phyloP scores from a whole-genome alignment of 2,329 filamentous ascomycete genomes.

The Rhytidhysteron rufulum region DNA sequence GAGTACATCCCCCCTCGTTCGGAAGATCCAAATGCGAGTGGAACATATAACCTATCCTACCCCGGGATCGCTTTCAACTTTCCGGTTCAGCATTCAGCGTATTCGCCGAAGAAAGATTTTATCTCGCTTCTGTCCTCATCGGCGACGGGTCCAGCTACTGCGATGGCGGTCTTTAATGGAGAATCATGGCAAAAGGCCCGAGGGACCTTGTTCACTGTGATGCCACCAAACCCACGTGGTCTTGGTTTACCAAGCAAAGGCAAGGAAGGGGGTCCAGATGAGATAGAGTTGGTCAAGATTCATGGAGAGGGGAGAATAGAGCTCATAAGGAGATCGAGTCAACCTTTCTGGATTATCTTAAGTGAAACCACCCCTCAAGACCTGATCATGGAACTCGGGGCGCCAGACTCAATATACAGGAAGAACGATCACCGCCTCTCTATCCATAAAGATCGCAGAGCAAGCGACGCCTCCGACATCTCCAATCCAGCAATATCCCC shows the following conservation, averaged over 20 bases:
- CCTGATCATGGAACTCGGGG: slow-evolving; percentile 82
- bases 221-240: slow-evolving; percentile 69
- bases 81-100: slow-evolving; percentile 68
- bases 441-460: slow-evolving; percentile 59
- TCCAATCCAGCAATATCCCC: slow-evolving; percentile 24
- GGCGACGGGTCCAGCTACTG: slow-evolving; percentile 69
- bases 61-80: slow-evolving; percentile 94
- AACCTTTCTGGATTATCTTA: slow-evolving; percentile 67
- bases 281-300: slow-evolving; percentile 76
- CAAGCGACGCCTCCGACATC: slow-evolving; percentile 33
- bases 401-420: slow-evolving; percentile 89
- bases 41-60: slow-evolving; percentile 88
- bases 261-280: slow-evolving; percentile 79
- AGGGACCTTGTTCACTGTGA: slow-evolving; percentile 69
- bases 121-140: slow-evolving; percentile 80
- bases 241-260: slow-evolving; percentile 65
- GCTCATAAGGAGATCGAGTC: slow-evolving; percentile 66
- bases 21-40: slow-evolving; percentile 51
- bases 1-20: slow-evolving; percentile 73
- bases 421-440: slow-evolving; percentile 87
- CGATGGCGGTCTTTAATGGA: slow-evolving; percentile 88
- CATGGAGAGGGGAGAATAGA: slow-evolving; percentile 76
- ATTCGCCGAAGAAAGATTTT: slow-evolving; percentile 74
- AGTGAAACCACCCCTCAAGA: slow-evolving; percentile 91
- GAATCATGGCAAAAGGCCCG: slow-evolving; percentile 86